Evolutionary conservation across 2,329 filamentous ascomycete species (phyloP).

Genomic region (Fusarium cyanostomum): DNA sequence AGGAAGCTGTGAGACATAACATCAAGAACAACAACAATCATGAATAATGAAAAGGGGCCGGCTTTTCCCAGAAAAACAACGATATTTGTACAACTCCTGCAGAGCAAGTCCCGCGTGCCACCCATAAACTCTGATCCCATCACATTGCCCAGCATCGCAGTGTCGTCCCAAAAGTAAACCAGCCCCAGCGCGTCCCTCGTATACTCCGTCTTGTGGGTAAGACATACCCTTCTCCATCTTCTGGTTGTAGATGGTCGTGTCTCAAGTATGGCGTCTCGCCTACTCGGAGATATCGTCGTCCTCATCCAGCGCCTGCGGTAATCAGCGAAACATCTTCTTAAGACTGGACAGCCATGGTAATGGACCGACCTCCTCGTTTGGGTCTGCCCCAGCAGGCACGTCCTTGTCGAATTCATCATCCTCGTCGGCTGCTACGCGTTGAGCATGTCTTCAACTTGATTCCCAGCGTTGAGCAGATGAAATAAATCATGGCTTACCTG

Average conservation of each 20-base stretch:
- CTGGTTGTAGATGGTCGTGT: background rate
- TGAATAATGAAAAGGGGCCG: constrained; percentile 18
- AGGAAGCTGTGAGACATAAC: constrained; percentile 63
- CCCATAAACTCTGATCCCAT: constrained; percentile 3
- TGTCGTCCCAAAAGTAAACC: constrained; percentile 2
- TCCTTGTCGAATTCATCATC: constrained; percentile 33
- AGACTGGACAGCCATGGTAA: constrained; percentile 33
- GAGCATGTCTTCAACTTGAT: background rate
- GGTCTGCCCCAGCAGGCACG: background rate
- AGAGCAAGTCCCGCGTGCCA: constrained; percentile 6
- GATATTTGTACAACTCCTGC: constrained; percentile 29
- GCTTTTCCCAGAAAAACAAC: constrained; percentile 24
- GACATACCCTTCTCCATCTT: too few species aligned
- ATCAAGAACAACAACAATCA: background rate
- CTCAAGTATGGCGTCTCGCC: background rate
- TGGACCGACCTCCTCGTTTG: constrained; percentile 43
- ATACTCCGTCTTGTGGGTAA: background rate
- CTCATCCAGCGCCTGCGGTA: constrained; percentile 32
- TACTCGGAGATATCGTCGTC: constrained; percentile 35
- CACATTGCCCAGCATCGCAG: background rate
- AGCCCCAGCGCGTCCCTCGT: constrained; percentile 1
- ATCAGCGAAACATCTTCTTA: constrained; percentile 44
- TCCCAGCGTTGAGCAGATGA: too few species aligned
- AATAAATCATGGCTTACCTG: background rate
- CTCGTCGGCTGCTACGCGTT: constrained; percentile 21